Conservation (phyloP, 805 yeast species). For the Candida piceae region DNA sequence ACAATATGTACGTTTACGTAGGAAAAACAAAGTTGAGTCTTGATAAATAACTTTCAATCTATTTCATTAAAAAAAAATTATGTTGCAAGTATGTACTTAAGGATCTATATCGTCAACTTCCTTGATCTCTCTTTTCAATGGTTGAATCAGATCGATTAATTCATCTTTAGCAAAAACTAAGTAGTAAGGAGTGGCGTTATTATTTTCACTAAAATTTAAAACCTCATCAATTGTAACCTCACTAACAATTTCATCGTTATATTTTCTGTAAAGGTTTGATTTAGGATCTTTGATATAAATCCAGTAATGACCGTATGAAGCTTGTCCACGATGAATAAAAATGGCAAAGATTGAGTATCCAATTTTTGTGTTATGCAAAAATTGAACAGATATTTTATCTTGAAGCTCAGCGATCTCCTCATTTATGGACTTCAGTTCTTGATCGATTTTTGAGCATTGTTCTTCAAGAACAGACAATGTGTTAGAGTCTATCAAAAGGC, state of each 20-base stretch:
- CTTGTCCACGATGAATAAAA: conserved; percentile 93
- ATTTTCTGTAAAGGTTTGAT: conserved; percentile 70
- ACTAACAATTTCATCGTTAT: conserved; percentile 92
- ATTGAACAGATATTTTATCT: conserved; percentile 51
- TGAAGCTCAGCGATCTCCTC: conserved; percentile 41
- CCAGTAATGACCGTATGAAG: conserved; percentile 97
- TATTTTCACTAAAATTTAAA: conserved; percentile 57
- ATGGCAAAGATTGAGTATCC: conserved; percentile 87
- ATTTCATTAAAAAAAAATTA: no score
- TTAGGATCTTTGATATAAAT: conserved; percentile 78
- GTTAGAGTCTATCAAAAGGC: conserved; percentile 36
- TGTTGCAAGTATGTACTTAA: no score
- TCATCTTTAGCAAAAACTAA: conserved; percentile 76
- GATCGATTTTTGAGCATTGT: conserved; percentile 43
- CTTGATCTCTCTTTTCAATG: conserved; percentile 48
- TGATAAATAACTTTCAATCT: no score
- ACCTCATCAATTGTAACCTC: conserved; percentile 68
- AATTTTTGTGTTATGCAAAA: conserved; percentile 50
- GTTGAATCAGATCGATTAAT: conserved; percentile 52
- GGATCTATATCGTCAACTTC: not conserved
- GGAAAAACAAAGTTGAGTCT: no score
- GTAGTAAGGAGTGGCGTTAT: conserved; percentile 92
- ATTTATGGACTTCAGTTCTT: conserved; percentile 37
- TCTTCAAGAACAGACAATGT: conserved; percentile 44
- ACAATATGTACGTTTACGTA: no score